Evolutionary conservation across 2,329 filamentous ascomycete genomes (phyloP).

Genomic region (Trichophyton verrucosum): DNA sequence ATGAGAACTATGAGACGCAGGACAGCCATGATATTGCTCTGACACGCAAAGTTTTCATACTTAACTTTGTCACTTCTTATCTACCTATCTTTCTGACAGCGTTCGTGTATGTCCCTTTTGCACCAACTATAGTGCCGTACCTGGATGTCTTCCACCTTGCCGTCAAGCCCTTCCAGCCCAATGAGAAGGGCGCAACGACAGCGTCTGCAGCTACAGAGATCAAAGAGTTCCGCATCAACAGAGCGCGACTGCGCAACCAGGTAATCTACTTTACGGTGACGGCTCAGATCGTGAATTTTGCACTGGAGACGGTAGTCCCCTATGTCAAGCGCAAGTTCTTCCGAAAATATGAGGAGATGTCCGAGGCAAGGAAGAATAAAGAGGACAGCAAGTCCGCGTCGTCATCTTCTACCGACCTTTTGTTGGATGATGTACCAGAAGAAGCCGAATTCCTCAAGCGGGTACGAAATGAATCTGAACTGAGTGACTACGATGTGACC

Average conservation of each 20-base stretch:
- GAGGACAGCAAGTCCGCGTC: conserved; percentile 18
- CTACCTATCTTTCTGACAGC: conserved; percentile 83
- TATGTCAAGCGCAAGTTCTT: conserved; percentile 68
- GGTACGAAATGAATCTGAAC: conserved; percentile 69
- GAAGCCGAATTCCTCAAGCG: conserved; percentile 69
- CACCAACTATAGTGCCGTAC: conserved; percentile 67
- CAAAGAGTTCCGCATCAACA: conserved; percentile 67
- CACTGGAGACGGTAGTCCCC: conserved; percentile 72
- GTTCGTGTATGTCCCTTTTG: conserved; percentile 91
- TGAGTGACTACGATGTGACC: conserved; percentile 79
- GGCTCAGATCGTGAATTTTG: conserved; percentile 72
- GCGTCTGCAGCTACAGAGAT: conserved; percentile 9
- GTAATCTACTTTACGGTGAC: conserved; percentile 63
- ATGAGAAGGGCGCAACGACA: conserved; percentile 54
- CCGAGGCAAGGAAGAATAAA: conserved; percentile 34
- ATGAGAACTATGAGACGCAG: conserved; percentile 85
- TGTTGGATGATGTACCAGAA: conserved; percentile 55
- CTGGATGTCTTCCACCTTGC: conserved; percentile 68
- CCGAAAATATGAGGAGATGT: conserved; percentile 65
- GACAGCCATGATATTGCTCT: conserved; percentile 73
- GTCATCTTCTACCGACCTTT: conserved; percentile 21
- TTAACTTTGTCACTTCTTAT: conserved; percentile 95
- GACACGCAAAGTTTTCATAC: conserved; percentile 84
- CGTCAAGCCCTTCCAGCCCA: conserved; percentile 61
- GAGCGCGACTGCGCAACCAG: conserved; percentile 74